Percentiles rank a stretch among this genome's conserved stretches.
These are phyloP conservation scores for Magnaporthales sp. DNA, from an alignment of 2,329 filamentous ascomycete species.

Conservation along the genomic window DNA sequence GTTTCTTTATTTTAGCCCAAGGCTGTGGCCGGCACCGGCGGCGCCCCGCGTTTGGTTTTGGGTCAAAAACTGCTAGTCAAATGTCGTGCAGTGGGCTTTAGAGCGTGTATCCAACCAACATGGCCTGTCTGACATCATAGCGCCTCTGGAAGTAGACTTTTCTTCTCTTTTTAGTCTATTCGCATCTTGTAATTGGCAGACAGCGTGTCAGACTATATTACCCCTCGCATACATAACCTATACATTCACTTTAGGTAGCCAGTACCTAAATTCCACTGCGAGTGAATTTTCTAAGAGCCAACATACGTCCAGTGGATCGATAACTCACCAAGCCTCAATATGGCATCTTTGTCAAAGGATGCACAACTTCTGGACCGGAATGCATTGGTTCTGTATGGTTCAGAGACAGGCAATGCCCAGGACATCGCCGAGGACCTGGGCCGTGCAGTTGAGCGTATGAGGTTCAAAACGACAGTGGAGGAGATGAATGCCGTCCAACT, in stretches of 20 bases:
- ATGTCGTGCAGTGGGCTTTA: neutral
- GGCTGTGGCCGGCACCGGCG: neutral
- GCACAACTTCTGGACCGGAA: conserved; percentile 21
- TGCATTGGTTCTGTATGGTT: conserved; percentile 76
- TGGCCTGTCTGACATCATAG: neutral
- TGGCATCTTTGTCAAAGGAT: neutral
- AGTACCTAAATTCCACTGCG: neutral
- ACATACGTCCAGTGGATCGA: neutral
- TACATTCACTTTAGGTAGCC: neutral
- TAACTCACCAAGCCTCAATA: neutral
- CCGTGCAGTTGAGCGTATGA: conserved; percentile 63
- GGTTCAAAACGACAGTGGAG: conserved; percentile 65
- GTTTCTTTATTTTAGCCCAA: too few relatives aligned
- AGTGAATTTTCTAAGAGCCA: neutral
- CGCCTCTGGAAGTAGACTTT: neutral
- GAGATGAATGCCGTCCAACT: conserved; percentile 71
- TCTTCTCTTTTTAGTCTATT: neutral
- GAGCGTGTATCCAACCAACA: neutral
- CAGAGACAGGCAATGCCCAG: conserved; percentile 90
- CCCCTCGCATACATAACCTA: neutral
- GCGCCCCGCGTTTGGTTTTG: neutral
- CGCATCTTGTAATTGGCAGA: neutral
- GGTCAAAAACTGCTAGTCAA: neutral
- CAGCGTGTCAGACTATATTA: neutral
- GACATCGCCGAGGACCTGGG: conserved; percentile 84